Conservation (phyloP, 75 land plant genomes). For the Azolla pinnata region DNA sequence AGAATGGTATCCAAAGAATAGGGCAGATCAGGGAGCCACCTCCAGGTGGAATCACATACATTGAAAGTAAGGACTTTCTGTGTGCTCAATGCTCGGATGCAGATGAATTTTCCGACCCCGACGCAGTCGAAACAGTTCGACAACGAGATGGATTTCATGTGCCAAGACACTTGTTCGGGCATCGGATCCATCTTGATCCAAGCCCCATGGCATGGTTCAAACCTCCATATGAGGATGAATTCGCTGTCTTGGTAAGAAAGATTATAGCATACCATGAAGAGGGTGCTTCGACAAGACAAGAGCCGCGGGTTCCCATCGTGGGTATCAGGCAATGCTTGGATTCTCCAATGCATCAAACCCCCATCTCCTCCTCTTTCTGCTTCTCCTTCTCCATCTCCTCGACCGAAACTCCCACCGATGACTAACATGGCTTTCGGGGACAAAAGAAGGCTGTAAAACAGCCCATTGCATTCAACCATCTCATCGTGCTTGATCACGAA, state of each 20-base stretch:
- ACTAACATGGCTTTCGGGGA: not conserved
- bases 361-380: no score
- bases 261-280: not conserved
- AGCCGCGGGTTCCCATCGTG: not conserved
- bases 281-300: not conserved
- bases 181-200: constrained; percentile 4
- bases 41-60: not conserved
- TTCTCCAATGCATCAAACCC: not conserved
- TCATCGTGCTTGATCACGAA: not conserved
- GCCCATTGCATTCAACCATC: not conserved
- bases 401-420: not conserved
- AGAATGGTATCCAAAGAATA: not conserved
- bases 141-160: not conserved
- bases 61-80: not conserved
- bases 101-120: constrained; percentile 4
- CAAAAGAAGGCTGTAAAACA: constrained; percentile 3
- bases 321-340: not conserved
- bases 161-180: not conserved
- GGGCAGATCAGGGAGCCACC: not conserved
- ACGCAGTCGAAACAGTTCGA: constrained; percentile 10
- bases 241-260: not conserved
- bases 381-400: no score
- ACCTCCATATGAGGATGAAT: not conserved
- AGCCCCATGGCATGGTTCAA: not conserved
- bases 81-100: not conserved